Conservation (phyloP, 108 stramenopile species). For the Chaetoceros tenuissimus region DNA sequence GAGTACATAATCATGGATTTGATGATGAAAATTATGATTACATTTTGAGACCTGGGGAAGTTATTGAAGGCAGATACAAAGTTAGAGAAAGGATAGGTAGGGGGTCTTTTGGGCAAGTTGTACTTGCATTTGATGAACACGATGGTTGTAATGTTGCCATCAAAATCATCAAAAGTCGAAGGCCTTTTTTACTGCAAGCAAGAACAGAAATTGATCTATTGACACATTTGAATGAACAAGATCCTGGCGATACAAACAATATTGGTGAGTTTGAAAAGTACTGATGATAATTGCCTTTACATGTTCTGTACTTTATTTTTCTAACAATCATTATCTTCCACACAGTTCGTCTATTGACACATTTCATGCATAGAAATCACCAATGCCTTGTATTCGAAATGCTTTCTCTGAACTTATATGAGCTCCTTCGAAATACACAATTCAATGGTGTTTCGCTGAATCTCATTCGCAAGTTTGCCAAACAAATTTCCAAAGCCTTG, state of each 20-base stretch:
- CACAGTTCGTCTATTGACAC: constrained; percentile 80
- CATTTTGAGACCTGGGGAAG: constrained; percentile 76
- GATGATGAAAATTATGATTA: constrained; percentile 98
- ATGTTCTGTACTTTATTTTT: neutral
- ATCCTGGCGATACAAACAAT: constrained; percentile 75
- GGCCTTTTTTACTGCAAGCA: constrained; percentile 93
- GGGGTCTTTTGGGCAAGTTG: constrained; percentile 95
- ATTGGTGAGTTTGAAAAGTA: constrained; percentile 40
- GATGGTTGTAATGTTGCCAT: constrained; percentile 86
- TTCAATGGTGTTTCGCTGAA: constrained; percentile 94
- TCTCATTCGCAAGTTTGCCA: constrained; percentile 94
- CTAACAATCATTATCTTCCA: neutral
- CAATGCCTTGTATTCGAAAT: constrained; percentile 97
- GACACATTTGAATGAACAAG: constrained; percentile 57
- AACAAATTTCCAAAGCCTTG: constrained; percentile 92
- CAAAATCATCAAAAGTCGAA: constrained; percentile 97
- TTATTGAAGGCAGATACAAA: constrained; percentile 74
- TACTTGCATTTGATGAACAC: constrained; percentile 69
- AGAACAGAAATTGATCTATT: constrained; percentile 94
- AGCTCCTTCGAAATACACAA: constrained; percentile 92
- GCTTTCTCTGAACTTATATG: constrained; percentile 95
- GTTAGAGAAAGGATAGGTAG: constrained; percentile 94
- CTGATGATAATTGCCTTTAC: neutral
- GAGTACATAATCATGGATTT: constrained; percentile 82
- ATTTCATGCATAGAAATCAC: constrained; percentile 90